A percentile compares a stretch with the other conserved stretches of the same genome.
These are phyloP conservation scores for Juncus inflexus DNA, from an alignment of 176 grass and related monocot genomes.

Conservation along the genomic window DNA sequence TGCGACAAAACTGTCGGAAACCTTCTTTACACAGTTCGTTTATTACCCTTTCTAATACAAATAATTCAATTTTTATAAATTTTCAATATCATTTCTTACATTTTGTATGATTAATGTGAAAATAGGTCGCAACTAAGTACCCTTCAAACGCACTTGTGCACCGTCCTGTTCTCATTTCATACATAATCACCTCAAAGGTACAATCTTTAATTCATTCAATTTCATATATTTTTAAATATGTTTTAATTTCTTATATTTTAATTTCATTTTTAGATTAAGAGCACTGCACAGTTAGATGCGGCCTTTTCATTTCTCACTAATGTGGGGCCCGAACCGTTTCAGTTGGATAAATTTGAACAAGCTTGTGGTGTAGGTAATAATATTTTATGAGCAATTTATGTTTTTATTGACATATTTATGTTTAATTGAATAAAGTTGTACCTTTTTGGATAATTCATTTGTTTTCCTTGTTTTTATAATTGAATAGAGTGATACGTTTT, in stretches of 20 bases:
- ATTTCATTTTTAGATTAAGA: conserved; percentile 67
- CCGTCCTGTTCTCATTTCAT: conserved; percentile 24
- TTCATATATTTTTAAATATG: no score
- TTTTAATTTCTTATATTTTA: not conserved
- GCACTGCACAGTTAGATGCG: conserved; percentile 74
- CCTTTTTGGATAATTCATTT: no score
- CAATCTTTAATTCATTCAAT: not conserved
- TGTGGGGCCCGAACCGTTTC: conserved; percentile 61
- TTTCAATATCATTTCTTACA: conserved; percentile 2
- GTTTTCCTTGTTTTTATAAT: no score
- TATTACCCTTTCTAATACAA: conserved; percentile 3
- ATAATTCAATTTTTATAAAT: not conserved
- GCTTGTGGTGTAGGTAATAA: conserved; percentile 79
- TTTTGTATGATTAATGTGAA: not conserved
- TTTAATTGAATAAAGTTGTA: no score
- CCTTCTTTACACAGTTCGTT: conserved; percentile 18
- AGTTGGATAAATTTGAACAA: conserved; percentile 70
- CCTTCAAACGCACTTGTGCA: conserved; percentile 33
- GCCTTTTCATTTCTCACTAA: conserved; percentile 61
- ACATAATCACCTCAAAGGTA: conserved; percentile 31
- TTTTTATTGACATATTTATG: not conserved
- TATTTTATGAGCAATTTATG: not conserved
- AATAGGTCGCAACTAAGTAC: conserved; percentile 32
- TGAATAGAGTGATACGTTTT: no score
- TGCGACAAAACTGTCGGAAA: conserved; percentile 27